A percentile compares a stretch with the other conserved stretches of the same genome.
phyloP scores from a whole-genome alignment of 163 green algal genomes.

The Scenedesmus sp. region DNA sequence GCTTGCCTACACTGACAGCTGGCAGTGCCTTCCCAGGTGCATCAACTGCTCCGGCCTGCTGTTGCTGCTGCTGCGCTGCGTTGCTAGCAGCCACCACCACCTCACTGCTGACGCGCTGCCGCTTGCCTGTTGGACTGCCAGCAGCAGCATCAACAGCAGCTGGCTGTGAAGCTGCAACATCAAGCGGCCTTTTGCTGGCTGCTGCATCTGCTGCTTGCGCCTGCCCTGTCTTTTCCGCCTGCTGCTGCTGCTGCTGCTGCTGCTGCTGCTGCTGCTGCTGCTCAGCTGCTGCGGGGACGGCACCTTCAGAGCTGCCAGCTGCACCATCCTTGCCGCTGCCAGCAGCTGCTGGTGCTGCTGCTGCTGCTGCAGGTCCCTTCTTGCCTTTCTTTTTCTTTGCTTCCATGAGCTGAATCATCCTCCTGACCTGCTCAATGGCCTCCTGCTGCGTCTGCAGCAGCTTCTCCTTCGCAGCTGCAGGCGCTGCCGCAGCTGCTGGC shows the following conservation, averaged over 20 bases:
- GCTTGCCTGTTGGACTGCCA: constrained; percentile 1
- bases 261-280: background rate
- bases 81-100: background rate
- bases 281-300: background rate
- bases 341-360: constrained; percentile 3
- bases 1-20: background rate
- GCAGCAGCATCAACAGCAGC: background rate
- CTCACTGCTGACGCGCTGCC: background rate
- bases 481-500: background rate
- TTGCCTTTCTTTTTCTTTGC: constrained; percentile 31
- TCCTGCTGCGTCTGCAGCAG: background rate
- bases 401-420: constrained; percentile 44
- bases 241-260: background rate
- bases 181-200: background rate
- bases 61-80: background rate
- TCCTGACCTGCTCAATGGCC: background rate
- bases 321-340: background rate
- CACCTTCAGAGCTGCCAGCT: background rate
- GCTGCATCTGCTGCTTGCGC: background rate
- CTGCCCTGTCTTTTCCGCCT: background rate
- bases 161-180: background rate
- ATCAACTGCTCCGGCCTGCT: background rate
- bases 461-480: background rate
- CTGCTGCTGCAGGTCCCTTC: background rate
- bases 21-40: background rate